Evolutionary conservation across 2,329 filamentous ascomycete genomes (phyloP), one percentile per base, ranked within the genome.

Genomic region (Paecilomyces dactylethromorphus): DNA sequence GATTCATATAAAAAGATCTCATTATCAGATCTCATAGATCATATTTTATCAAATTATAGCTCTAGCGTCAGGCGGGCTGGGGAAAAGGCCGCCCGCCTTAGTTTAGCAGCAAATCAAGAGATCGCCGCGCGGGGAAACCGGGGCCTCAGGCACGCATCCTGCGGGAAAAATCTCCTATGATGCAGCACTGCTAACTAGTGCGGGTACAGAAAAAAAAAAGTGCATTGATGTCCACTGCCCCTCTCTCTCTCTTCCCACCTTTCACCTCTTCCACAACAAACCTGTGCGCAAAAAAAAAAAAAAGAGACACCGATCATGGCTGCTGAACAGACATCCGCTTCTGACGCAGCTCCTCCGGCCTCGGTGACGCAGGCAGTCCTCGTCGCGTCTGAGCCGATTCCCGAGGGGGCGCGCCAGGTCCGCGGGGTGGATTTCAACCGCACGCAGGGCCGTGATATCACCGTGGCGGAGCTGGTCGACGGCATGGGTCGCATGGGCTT

Each of bases 371-470:
- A 89, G 72, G 93, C 93, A 31, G 93, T 97, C 53, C 82, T 97
- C 56, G 89, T 93, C 66, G 82, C 88, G 55, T 97, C 93, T 1
- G 87, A 89, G 59, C 89, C 90, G 57, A 87, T 96, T 72, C 90
- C 93, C 15, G 82, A 87, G 57, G 88, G 83, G 53, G 85, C 90
- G n/a, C 86, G 87, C 65, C 84, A 90, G 71, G 93, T 99, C 35
- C 85, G 89, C 71, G 94, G 96, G 68, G 84, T 97, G 62, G 93
- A 99, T 72, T 99, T 97, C 78, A 89, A 97, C 78, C 82, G 88
- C 56, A 87, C 86, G 60, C 82, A 85, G n/a, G 75, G 73, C 39
- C 83, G 84, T 58, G 84, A 88, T 62, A 88, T 97, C 69, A 95
- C 92, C 0, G 92, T 90, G 56, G 88, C 92, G 33, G 90, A 97